Evolutionary conservation across 306 rosid species (phyloP).

Genomic region (Lathyrus oleraceus): DNA sequence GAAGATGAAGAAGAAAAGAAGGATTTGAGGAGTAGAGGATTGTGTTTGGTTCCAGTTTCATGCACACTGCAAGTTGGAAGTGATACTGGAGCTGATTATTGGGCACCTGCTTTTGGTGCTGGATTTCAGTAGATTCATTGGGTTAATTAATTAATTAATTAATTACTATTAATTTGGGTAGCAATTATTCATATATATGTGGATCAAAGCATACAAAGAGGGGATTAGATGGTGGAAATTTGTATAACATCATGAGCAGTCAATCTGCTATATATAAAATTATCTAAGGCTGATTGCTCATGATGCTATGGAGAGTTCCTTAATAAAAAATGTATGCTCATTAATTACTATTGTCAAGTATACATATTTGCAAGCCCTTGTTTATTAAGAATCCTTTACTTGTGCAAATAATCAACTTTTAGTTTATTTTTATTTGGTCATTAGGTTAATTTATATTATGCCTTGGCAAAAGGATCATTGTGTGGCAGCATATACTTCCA

Average conservation of each 20-base stretch:
- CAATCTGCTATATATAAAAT: slow-evolving; percentile 72
- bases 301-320: slow-evolving; percentile 86
- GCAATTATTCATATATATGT: slow-evolving; percentile 6
- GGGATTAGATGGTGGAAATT: slow-evolving; percentile 40
- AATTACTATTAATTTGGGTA: not conserved
- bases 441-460: slow-evolving; percentile 15
- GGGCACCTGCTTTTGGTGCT: slow-evolving; percentile 87
- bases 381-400: slow-evolving; percentile 19
- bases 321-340: slow-evolving; percentile 42
- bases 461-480: too few relatives aligned
- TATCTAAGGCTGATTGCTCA: slow-evolving; percentile 97
- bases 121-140: slow-evolving; percentile 57
- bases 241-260: slow-evolving; percentile 99
- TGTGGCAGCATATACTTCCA: too few relatives aligned
- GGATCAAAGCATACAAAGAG: slow-evolving; percentile 24
- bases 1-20: slow-evolving; percentile 68
- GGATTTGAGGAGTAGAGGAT: slow-evolving; percentile 88
- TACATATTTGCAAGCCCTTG: slow-evolving; percentile 29
- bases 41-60: slow-evolving; percentile 96
- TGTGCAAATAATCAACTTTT: slow-evolving; percentile 33
- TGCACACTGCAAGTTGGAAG: slow-evolving; percentile 93
- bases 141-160: not conserved
- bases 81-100: slow-evolving; percentile 94
- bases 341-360: not conserved
- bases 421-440: slow-evolving; percentile 21